Percentiles rank a stretch among this genome's conserved stretches.
phyloP scores from a whole-genome alignment of 495 filamentous ascomycete species.

The Penicillium lagena region DNA sequence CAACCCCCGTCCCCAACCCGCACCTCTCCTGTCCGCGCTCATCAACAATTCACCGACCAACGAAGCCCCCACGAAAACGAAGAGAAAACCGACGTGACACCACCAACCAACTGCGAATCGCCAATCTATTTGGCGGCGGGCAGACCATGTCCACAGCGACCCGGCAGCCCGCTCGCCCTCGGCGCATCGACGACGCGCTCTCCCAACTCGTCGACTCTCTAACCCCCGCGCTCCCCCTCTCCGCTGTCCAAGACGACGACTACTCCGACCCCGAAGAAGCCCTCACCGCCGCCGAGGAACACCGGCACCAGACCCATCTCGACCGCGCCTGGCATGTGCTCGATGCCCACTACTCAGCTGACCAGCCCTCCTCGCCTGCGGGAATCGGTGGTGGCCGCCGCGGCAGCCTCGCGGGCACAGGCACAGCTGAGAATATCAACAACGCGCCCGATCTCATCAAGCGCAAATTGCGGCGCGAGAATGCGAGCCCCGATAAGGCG shows the following conservation, averaged over 20 bases:
- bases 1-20: no score
- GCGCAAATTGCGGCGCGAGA: conserved; percentile 68
- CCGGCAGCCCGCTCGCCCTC: conserved; percentile 29
- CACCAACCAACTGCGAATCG: neutral
- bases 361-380: conserved; percentile 24
- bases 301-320: conserved; percentile 32
- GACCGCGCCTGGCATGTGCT: conserved; percentile 41
- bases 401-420: conserved; percentile 24
- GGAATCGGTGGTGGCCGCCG: conserved; percentile 17
- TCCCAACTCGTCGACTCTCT: conserved; percentile 48
- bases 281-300: conserved; percentile 36
- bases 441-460: conserved; percentile 90
- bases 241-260: conserved; percentile 26
- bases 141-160: conserved; percentile 27
- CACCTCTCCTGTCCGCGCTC: no score
- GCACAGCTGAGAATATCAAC: conserved; percentile 55
- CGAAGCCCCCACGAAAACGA: neutral
- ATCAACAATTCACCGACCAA: neutral
- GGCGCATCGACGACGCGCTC: conserved; percentile 50
- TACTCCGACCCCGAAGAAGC: conserved; percentile 39
- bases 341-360: conserved; percentile 20
- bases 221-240: conserved; percentile 30
- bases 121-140: conserved; percentile 4
- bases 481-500: conserved; percentile 75
- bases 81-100: neutral